Base-by-base conservation (phyloP, 2,329 filamentous ascomycete genomes). In the Alternaria arborescens region DNA sequence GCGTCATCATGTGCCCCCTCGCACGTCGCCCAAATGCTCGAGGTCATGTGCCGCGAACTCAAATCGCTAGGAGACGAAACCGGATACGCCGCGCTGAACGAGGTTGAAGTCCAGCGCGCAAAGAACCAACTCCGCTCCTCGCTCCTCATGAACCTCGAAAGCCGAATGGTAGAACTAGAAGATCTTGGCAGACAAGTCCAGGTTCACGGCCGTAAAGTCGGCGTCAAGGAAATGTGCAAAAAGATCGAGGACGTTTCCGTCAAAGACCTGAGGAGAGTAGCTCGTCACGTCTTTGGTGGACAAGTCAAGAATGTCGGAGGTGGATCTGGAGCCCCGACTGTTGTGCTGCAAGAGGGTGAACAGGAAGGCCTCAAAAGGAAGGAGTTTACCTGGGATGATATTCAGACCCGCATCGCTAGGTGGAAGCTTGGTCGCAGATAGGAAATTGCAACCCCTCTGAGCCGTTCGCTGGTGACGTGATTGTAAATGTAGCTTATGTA, bases 91-190 rank as follows among this genome's bases (percentile, higher is more conserved):
- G 86, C 90, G 3, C 84, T 99, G 10, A 88, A 90, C 68, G 81
- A 88, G 2, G 85, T 83, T 36, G 95, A 99, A 80, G 94, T 99
- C 59, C 88, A 89, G 74, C 89, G 95, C 51, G 95, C 95, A 18
- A 99, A 99, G 87, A 99, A 99, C 79, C 95, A 99, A 82, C 88
- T 99, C 16, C 88, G 94, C 42, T 94, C 90, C 14, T 91, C 88
- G 58, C 84, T 99, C 41, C 86, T 99, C 51, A 99, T 99, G 95
- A 99, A 99, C 81, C 87, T 99, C 28, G 95, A 99, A 82, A 93
- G 89, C 69, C 87, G 95, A 61, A 97, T 99, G 93, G 93, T 99
- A 10, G 95, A 98, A 82, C 86, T 99, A 7, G 95, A 99, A 80
- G 95, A 99, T 77, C 85, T 99, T 0, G 95, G 95, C 22, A 84